These are phyloP conservation scores for Pichia sp. DNA, from an alignment of 1,139 yeast genomes.

Conservation along the genomic window DNA sequence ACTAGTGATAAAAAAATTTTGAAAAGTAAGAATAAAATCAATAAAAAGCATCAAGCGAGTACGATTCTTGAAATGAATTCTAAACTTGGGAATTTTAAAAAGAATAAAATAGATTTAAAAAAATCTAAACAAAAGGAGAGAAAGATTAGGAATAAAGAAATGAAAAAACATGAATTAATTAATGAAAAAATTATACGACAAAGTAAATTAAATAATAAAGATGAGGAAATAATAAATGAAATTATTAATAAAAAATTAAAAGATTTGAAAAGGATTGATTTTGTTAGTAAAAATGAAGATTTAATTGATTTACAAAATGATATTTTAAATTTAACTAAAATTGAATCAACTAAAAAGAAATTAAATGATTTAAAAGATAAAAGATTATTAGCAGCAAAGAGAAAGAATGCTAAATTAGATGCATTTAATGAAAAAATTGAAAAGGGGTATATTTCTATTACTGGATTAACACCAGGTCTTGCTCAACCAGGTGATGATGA, in stretches of 20 bases:
- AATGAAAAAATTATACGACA: slow-evolving; percentile 40
- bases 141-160: slow-evolving; percentile 28
- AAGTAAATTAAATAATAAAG: slow-evolving; percentile 44
- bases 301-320: slow-evolving; percentile 21
- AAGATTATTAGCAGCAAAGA: slow-evolving; percentile 11
- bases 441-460: slow-evolving; percentile 41
- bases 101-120: slow-evolving; percentile 5
- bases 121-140: slow-evolving; percentile 12
- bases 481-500: slow-evolving; percentile 75
- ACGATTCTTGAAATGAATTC: slow-evolving; percentile 10
- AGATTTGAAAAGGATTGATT: slow-evolving; percentile 34
- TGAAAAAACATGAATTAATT: slow-evolving; percentile 34
- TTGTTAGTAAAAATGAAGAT: slow-evolving; percentile 45
- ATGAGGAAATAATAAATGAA: slow-evolving; percentile 36
- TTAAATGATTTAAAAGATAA: slow-evolving; percentile 9
- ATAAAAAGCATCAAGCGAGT: slow-evolving; percentile 11
- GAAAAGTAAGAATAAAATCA: slow-evolving; percentile 5
- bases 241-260: slow-evolving; percentile 45
- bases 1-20: slow-evolving; percentile 15
- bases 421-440: slow-evolving; percentile 39
- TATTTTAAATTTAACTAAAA: slow-evolving; percentile 9
- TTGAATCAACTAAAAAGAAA: slow-evolving; percentile 5
- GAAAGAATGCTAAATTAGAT: slow-evolving; percentile 28
- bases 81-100: slow-evolving; percentile 8
- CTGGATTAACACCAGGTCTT: slow-evolving; percentile 85